Conservation (phyloP, 2,329 filamentous ascomycete genomes). For the Pseudogymnoascus destructans region DNA sequence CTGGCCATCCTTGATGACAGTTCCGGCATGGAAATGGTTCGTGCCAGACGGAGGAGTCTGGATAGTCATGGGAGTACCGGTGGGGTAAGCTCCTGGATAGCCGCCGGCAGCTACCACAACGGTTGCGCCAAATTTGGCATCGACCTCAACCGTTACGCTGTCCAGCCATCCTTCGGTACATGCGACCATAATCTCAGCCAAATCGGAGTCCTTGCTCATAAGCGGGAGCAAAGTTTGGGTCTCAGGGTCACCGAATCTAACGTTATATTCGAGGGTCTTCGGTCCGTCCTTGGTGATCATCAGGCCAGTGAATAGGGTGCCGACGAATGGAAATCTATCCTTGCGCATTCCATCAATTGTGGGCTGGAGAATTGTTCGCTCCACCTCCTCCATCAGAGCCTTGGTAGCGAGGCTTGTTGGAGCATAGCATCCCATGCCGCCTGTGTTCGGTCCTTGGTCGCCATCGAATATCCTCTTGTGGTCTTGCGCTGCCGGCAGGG, state of each 20-base stretch:
- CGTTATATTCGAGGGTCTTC: constrained; percentile 84
- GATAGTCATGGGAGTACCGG: constrained; percentile 53
- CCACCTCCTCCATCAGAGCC: constrained; percentile 63
- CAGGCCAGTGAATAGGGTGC: constrained; percentile 76
- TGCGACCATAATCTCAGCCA: constrained; percentile 79
- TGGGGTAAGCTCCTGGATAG: constrained; percentile 76
- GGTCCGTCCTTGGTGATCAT: constrained; percentile 79
- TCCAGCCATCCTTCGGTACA: constrained; percentile 66
- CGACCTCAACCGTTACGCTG: constrained; percentile 53
- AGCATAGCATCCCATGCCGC: constrained; percentile 95
- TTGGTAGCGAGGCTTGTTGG: constrained; percentile 67
- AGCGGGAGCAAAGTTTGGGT: constrained; percentile 76
- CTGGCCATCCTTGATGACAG: constrained; percentile 47
- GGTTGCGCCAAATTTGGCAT: constrained; percentile 65
- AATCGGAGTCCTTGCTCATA: constrained; percentile 63
- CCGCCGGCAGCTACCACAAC: constrained; percentile 89
- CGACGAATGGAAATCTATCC: constrained; percentile 61
- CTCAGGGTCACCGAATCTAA: constrained; percentile 84
- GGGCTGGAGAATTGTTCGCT: constrained; percentile 73
- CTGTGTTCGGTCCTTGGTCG: constrained; percentile 84
- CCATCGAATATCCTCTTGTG: constrained; percentile 92
- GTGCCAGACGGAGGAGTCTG: constrained; percentile 32
- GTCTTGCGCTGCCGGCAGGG: constrained; percentile 83
- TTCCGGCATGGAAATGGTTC: constrained; percentile 89
- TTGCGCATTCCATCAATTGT: constrained; percentile 79